Evolutionary conservation across 768 basidiomycete genomes (phyloP).

Genomic region (Mrakia frigida): DNA sequence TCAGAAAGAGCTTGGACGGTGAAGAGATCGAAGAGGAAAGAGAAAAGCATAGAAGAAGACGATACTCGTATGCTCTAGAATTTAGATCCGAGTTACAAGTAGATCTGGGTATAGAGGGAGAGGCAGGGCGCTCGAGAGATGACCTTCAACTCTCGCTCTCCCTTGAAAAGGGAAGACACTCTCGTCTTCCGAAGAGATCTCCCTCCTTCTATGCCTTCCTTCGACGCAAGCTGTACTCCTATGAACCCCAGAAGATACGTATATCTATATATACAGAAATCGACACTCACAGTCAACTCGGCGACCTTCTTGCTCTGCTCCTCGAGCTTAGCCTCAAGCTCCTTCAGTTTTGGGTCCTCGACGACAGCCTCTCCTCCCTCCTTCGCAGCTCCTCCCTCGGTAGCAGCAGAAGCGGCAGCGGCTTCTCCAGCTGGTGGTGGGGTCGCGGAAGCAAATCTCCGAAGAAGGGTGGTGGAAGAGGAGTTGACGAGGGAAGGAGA

Average conservation of each 20-base stretch:
- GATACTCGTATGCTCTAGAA: too few relatives aligned
- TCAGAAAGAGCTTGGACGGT: not conserved
- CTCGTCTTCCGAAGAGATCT: conserved; percentile 1
- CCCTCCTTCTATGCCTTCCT: not conserved
- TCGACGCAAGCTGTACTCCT: not conserved
- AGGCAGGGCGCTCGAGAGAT: too few relatives aligned
- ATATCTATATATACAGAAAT: too few relatives aligned
- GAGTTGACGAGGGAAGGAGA: not conserved
- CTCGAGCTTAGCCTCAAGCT: conserved; percentile 72
- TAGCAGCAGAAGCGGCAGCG: conserved; percentile 19
- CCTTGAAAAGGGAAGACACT: too few relatives aligned
- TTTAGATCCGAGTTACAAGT: too few relatives aligned
- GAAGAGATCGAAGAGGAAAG: too few relatives aligned
- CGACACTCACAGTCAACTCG: conserved; percentile 67
- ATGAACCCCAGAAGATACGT: too few relatives aligned
- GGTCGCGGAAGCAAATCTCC: conserved; percentile 12
- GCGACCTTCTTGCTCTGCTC: conserved; percentile 52
- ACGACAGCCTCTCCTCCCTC: conserved; percentile 36
- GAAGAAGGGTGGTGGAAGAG: not conserved
- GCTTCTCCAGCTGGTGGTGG: conserved; percentile 22
- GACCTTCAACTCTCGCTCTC: too few relatives aligned
- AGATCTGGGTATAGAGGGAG: too few relatives aligned
- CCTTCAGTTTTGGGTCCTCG: conserved; percentile 44
- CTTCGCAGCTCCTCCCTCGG: conserved; percentile 28
- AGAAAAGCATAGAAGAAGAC: too few relatives aligned